phyloP scores from a whole-genome alignment of 371 early-diverging fungal species.

The Entomophthora muscae region DNA sequence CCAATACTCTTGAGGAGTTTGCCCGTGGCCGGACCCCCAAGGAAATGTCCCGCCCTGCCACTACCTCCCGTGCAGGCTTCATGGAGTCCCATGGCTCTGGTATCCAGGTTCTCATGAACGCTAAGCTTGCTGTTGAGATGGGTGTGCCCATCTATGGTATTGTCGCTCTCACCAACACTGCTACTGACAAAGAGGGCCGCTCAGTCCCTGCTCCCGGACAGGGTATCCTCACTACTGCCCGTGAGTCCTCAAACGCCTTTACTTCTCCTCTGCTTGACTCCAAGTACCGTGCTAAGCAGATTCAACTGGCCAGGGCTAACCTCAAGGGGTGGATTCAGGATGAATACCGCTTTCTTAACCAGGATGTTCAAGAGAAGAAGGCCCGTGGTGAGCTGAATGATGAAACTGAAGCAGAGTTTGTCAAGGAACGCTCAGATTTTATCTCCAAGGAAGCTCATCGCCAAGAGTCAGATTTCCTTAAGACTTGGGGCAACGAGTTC shows the following conservation, averaged over 20 bases:
- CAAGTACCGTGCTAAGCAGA: slow-evolving; percentile 77
- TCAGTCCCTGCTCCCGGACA: slow-evolving; percentile 92
- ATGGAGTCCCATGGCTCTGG: slow-evolving; percentile 92
- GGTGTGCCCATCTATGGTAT: slow-evolving; percentile 91
- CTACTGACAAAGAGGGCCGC: slow-evolving; percentile 92
- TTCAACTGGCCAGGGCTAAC: slow-evolving; percentile 55
- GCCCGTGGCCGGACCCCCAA: slow-evolving; percentile 68
- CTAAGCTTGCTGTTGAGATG: slow-evolving; percentile 78
- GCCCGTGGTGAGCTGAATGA: slow-evolving; percentile 29
- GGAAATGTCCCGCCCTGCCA: slow-evolving; percentile 86
- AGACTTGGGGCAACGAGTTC: slow-evolving; percentile 77
- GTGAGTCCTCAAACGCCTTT: slow-evolving; percentile 44
- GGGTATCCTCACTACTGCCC: slow-evolving; percentile 87
- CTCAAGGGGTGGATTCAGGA: slow-evolving; percentile 73
- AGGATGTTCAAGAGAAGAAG: slow-evolving; percentile 58
- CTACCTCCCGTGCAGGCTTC: slow-evolving; percentile 81
- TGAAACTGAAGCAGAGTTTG: slow-evolving; percentile 39
- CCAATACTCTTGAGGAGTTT: slow-evolving; percentile 65
- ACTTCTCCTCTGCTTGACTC: slow-evolving; percentile 66
- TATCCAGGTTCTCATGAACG: slow-evolving; percentile 80
- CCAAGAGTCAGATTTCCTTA: slow-evolving; percentile 66
- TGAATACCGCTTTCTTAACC: slow-evolving; percentile 52
- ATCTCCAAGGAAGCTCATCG: slow-evolving; percentile 70
- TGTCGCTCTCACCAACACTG: slow-evolving; percentile 80
- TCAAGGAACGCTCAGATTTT: slow-evolving; percentile 59